These are phyloP conservation scores for Starmera amethionina DNA, from an alignment of 805 yeast species.

Conservation along the genomic window DNA sequence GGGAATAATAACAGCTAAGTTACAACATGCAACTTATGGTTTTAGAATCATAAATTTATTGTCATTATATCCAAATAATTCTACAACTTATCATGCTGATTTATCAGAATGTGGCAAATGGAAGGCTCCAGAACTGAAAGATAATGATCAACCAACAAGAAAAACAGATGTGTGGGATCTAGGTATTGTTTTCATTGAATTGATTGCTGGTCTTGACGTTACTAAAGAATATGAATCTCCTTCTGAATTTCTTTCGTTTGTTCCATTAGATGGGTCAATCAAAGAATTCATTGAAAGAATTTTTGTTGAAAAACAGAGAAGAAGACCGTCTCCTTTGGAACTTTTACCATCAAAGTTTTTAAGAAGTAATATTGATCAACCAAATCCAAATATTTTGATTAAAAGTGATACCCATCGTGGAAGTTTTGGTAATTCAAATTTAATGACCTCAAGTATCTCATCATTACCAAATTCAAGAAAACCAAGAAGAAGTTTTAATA, in stretches of 20 bases:
- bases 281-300: conserved; percentile 58
- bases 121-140: conserved; percentile 70
- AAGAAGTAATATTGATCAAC: conserved; percentile 52
- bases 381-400: conserved; percentile 16
- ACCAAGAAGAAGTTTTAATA: conserved; percentile 31
- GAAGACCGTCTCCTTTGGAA: conserved; percentile 77
- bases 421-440: conserved; percentile 9
- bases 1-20: conserved; percentile 47
- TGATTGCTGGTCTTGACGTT: conserved; percentile 51
- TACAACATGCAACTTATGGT: conserved; percentile 53
- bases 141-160: conserved; percentile 43
- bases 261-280: conserved; percentile 44
- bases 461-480: conserved; percentile 18
- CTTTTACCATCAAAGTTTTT: conserved; percentile 75
- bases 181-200: conserved; percentile 67
- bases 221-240: conserved; percentile 50
- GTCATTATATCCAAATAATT: conserved; percentile 25
- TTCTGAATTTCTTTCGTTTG: conserved; percentile 43
- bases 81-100: conserved; percentile 12
- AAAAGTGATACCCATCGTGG: conserved; percentile 3
- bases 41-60: conserved; percentile 34
- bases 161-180: conserved; percentile 92
- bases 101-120: conserved; percentile 29
- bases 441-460: conserved; percentile 14
- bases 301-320: conserved; percentile 54